Conservation (phyloP, 441 rosid genomes). For the Euphorbia celastroides region DNA sequence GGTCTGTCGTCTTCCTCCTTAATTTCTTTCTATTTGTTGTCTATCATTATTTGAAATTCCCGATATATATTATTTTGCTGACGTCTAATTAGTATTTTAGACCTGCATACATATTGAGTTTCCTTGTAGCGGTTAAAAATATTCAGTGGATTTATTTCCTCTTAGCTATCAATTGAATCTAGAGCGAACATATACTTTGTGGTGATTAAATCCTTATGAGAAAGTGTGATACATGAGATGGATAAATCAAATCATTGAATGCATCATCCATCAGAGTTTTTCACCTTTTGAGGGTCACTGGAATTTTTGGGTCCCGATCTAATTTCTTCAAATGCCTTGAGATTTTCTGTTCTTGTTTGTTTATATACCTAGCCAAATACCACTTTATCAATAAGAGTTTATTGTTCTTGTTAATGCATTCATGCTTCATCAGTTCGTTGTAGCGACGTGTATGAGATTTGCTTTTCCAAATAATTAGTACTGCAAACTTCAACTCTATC, state of each 20-base stretch:
- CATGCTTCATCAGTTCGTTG: not conserved
- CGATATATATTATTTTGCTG: too few relatives aligned
- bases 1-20: slow-evolving; percentile 31
- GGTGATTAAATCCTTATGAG: not conserved
- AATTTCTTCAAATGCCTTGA: not conserved
- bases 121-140: not conserved
- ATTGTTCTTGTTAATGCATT: not conserved
- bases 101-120: too few relatives aligned
- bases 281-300: not conserved
- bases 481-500: not conserved
- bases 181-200: not conserved
- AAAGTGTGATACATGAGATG: not conserved
- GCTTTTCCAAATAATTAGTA: slow-evolving; percentile 1
- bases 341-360: not conserved
- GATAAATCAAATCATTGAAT: not conserved
- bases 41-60: not conserved
- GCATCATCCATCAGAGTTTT: not conserved
- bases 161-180: not conserved
- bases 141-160: not conserved
- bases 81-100: too few relatives aligned
- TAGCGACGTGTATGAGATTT: not conserved
- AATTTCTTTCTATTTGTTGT: not conserved
- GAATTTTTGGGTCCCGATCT: not conserved
- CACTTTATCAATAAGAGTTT: not conserved
- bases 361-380: not conserved